A percentile compares a stretch with the other conserved stretches of the same genome.
Evolutionary conservation across 1,139 yeast species (phyloP).

Genomic region (Sugiyamaella paludigena): DNA sequence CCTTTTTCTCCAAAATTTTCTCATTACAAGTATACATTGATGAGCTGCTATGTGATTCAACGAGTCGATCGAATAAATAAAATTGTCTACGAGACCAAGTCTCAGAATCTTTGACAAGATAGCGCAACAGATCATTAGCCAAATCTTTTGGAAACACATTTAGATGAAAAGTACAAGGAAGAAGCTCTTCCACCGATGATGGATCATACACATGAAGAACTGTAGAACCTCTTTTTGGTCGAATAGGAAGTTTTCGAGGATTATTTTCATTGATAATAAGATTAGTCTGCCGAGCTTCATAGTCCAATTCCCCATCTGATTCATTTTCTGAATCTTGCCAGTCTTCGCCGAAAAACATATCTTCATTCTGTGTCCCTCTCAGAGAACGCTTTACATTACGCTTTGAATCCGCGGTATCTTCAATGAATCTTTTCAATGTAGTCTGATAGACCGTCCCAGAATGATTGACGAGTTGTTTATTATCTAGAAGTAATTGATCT

Average conservation of each 20-base stretch:
- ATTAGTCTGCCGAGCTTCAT: no score
- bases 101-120: constrained; percentile 43
- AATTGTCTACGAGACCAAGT: constrained; percentile 46
- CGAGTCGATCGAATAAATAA: constrained; percentile 58
- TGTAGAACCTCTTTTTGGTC: neutral
- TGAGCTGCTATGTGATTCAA: constrained; percentile 53
- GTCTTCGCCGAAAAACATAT: neutral
- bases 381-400: no score
- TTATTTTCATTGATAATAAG: no score
- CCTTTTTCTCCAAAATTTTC: constrained; percentile 27
- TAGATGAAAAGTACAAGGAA: constrained; percentile 51
- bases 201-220: constrained; percentile 14
- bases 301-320: neutral
- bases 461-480: no score
- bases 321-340: constrained; percentile 5
- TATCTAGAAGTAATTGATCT: neutral
- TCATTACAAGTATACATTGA: constrained; percentile 41
- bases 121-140: constrained; percentile 46
- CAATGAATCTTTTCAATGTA: constrained; percentile 23
- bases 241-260: no score
- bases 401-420: constrained; percentile 3
- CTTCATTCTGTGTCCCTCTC: no score
- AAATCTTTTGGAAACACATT: constrained; percentile 52
- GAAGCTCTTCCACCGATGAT: constrained; percentile 23
- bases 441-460: constrained; percentile 18